Evolutionary conservation across 352 stramenopile genomes (phyloP), one percentile per base, ranked within the genome.

Genomic region (Peronospora destructor): DNA sequence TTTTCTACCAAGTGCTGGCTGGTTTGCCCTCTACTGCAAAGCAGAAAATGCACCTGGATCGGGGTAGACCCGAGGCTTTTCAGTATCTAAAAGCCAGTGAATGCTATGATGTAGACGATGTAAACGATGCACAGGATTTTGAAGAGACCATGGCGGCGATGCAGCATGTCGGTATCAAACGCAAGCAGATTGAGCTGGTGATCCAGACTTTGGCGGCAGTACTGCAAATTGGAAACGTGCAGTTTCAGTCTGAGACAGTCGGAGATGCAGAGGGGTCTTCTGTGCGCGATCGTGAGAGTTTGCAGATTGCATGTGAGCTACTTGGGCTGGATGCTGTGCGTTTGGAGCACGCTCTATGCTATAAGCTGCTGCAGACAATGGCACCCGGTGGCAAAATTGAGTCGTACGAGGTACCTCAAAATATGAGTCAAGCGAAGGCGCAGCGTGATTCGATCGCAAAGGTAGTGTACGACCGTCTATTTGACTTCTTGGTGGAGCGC

Each of bases 381-480:
- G 84, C 84, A 0, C 81, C 81, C 14, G 84, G 82, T 21, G 76
- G 80, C 19, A 84, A 81, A 45, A 71, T 94, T 40, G 84, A 94
- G 49, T 87, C 73, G 45, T 94, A 91, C 49, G 76, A 93, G 56
- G 83, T 93, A 45, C 83, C 83, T 11, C 83, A 93, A 53, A 93
- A 93, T 54, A 59, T 66, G 7, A 89, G 61, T 29, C 91, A 97
- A 59, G 95, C 96, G 0, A 64, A 70, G 6, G 87, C 95, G 42
- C 94, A 95, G 54, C 79, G 95, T 5, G 95, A 98, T 65, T 95
- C 94, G 2, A 90, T 99, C 32, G 94, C 95, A 6, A 98, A 98
- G 76, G 77, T 95, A 35, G 74, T 98, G 9, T 99, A 98, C 64
- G 94, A 95, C 17, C 85, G 84, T 30, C 56, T 98, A 10, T 99